Conservation (phyloP, 164 flowering plant genomes). For the Tinospora cordifolia region DNA sequence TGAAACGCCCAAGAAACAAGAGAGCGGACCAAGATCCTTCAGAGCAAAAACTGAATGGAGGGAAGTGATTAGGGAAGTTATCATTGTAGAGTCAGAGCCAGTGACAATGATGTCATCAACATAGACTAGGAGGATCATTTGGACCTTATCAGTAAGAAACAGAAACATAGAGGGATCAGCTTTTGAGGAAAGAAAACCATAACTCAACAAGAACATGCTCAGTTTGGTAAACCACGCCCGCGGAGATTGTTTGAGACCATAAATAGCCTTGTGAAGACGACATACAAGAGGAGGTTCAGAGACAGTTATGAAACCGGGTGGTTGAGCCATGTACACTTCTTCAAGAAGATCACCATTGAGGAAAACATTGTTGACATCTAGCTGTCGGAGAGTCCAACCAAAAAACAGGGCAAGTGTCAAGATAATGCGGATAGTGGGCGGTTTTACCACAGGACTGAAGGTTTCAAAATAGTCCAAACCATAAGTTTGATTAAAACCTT, state of each 20-base stretch:
- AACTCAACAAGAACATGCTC: too few relatives aligned
- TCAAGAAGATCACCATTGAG: too few relatives aligned
- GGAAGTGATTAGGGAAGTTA: too few relatives aligned
- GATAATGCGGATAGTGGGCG: neutral
- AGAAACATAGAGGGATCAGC: neutral
- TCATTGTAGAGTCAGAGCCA: neutral
- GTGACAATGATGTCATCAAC: neutral
- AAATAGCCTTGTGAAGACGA: neutral
- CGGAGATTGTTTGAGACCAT: conserved; percentile 2
- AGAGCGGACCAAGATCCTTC: too few relatives aligned
- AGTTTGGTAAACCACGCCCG: conserved; percentile 2
- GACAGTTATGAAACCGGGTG: neutral
- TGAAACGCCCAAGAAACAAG: too few relatives aligned
- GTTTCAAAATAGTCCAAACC: neutral
- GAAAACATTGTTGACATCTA: conserved; percentile 5
- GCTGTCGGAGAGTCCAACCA: neutral
- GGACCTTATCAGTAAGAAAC: neutral
- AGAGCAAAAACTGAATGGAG: too few relatives aligned
- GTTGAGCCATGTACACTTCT: too few relatives aligned
- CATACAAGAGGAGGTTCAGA: neutral
- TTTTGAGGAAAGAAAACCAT: too few relatives aligned
- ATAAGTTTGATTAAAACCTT: too few relatives aligned
- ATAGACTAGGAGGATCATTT: neutral
- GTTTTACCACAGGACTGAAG: neutral
- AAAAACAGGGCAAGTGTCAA: neutral